A percentile compares a stretch with the other conserved stretches of the same genome.
These are phyloP conservation scores for Metarhizium anisopliae DNA, from an alignment of 2,329 filamentous ascomycete genomes.

Conservation along the genomic window DNA sequence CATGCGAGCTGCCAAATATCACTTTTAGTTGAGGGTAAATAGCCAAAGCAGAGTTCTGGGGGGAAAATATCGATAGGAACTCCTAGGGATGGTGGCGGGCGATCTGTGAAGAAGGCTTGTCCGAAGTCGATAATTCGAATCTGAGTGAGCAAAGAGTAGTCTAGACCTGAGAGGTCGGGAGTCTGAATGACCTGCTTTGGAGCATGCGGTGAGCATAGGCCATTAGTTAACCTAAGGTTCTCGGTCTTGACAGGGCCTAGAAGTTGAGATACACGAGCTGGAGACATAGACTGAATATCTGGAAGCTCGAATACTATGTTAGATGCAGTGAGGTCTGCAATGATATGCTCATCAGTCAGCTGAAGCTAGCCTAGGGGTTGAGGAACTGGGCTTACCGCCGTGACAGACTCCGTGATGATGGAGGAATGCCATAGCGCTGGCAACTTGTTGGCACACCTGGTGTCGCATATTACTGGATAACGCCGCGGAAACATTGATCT, in stretches of 20 bases:
- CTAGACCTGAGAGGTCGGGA: too few species aligned
- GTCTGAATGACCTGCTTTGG: slow-evolving; percentile 2
- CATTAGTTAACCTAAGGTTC: not conserved
- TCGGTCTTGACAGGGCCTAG: slow-evolving; percentile 3
- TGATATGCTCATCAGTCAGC: not conserved
- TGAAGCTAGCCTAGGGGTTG: not conserved
- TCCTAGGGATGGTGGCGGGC: too few species aligned
- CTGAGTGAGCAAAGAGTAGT: too few species aligned
- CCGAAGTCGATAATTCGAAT: too few species aligned
- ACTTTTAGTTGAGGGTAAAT: too few species aligned
- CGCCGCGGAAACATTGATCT: too few species aligned
- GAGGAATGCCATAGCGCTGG: slow-evolving; percentile 6
- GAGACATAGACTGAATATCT: not conserved
- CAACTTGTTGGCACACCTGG: slow-evolving; percentile 5
- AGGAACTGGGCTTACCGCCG: slow-evolving; percentile 2
- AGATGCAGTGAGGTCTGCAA: slow-evolving; percentile 2
- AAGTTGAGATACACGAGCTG: slow-evolving; percentile 1
- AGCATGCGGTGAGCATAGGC: slow-evolving; percentile 3
- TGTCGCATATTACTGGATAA: too few species aligned
- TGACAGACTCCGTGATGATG: slow-evolving; percentile 7
- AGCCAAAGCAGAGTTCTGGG: too few species aligned
- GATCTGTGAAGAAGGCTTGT: too few species aligned
- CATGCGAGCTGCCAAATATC: too few species aligned
- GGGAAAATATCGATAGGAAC: too few species aligned
- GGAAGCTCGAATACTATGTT: slow-evolving; percentile 6